Base-by-base conservation (phyloP, 495 filamentous ascomycete genomes). In the Penicillium cinerascens region DNA sequence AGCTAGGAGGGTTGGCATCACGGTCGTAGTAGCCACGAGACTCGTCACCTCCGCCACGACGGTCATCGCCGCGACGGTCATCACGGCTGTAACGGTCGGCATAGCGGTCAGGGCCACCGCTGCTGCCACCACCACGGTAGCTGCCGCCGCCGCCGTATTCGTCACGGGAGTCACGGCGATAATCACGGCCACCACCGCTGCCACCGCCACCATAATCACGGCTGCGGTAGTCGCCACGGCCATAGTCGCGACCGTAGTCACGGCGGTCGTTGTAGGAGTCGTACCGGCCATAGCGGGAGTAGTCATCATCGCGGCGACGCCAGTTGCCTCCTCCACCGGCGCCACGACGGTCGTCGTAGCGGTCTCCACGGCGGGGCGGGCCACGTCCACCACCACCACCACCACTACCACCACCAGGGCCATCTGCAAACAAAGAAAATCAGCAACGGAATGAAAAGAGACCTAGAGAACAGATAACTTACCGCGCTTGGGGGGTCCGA, bases 401-500 rank as follows among this genome's bases (percentile, higher is more conserved):
- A n/a, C n/a, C n/a, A n/a, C n/a, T n/a, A n/a, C n/a, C 7, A 29
- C 7, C 26, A 29, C 26, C 26, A 29, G 26, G 26, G 26, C 26
- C 76, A 67, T 87, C 85, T 67, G 82, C 76, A 44, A 42, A 44
- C 6, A 29, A 47, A n/a, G 27, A 44, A 21, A 41, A 44, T 77
- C 61, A 53, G 66, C 36, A 18, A 33, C n/a, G 36, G 53, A 51
- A 49, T 47, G 44, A 53, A 40, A 29, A 51, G 23, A 17, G 39
- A 44, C 10, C 6, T 6, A 25, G 18, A 40, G 11, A 36, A 37
- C 23, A 21, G 26, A 42, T 55, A 51, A 60, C 86, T 78, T 75
- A 96, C 93, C 93, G 78, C 95, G 80, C 85, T 99, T 97, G 51
- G 95, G 93, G 44, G 95, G 95, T 45, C 93, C 93, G 67, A 95